Base-by-base conservation (phyloP, 306 rosid genomes). In the Pterocarpus macrocarpus region DNA sequence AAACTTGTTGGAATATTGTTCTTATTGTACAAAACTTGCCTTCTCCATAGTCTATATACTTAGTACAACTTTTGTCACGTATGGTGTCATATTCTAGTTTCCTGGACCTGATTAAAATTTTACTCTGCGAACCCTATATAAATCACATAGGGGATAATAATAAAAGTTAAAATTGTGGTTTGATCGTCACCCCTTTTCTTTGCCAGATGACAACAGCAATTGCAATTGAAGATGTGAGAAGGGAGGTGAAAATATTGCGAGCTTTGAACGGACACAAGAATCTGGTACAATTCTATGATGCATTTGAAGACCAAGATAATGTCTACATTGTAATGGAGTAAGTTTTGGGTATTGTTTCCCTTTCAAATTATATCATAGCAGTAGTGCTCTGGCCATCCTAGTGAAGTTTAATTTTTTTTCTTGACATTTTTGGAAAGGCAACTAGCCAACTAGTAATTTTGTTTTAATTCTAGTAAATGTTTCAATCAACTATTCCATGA, bases 321-420 rank as follows among this genome's bases (percentile, higher is more conserved):
- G 99, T 96, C 94, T 96, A 96, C 93, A 87, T 96, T 86, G 97
- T 92, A 62, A 96, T 96, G 99, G 99, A 96, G 99, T 96, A 93
- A 93, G 99, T 87, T 68, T 76, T 80, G 47, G 43, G 41, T 36
- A 13, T 57, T 71, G 69, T 64, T 64, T 80, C 65, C 62, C 76
- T 44, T 69, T 85, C 56, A 41, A 61, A 58, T 50, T 7, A 32
- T 12, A 55, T 80, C 53, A 32, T 11, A 13, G 45, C 16, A 30
- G 84, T 33, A 13, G 78, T 67, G 43, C 69, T 41, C 35, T 30
- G 66, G 68, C 6, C 45, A 69, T 69, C 35, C 53, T 32, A 58
- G 53, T 67, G 56, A 73, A 73, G 68, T 47, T 66, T 55, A 28
- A 61, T 45, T 12, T 43, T 38, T 38, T 57, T 30, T 35, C 16